Conservation (phyloP, 768 basidiomycete species). For the Calocera cornea region DNA sequence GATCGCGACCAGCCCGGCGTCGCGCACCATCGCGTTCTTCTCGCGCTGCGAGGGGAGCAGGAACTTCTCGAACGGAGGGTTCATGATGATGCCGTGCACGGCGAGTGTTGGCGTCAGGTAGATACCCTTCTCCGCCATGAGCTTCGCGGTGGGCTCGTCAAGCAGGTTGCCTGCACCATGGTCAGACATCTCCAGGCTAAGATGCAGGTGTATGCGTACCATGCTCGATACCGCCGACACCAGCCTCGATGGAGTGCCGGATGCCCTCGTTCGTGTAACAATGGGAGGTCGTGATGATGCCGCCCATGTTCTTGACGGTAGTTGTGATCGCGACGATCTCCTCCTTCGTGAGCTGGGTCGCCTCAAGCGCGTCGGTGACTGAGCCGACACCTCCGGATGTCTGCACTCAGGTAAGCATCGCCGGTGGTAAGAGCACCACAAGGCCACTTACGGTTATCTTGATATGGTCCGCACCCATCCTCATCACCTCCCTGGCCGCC, state of each 20-base stretch:
- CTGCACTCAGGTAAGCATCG: conserved; percentile 12
- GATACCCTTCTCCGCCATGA: conserved; percentile 33
- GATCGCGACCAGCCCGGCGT: conserved; percentile 29
- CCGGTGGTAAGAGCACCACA: conserved; percentile 21
- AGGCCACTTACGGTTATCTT: conserved; percentile 20
- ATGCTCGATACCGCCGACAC: conserved; percentile 35
- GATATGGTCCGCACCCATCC: conserved; percentile 32
- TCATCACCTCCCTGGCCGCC: conserved; percentile 28
- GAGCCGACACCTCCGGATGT: conserved; percentile 30
- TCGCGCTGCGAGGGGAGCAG: conserved; percentile 27
- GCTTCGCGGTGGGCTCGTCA: conserved; percentile 27
- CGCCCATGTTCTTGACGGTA: conserved; percentile 32
- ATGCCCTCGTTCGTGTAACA: conserved; percentile 32
- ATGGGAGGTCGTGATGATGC: conserved; percentile 24
- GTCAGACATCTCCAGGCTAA: not conserved
- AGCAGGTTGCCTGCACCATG: conserved; percentile 26
- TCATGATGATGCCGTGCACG: conserved; percentile 32
- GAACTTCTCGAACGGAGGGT: conserved; percentile 32
- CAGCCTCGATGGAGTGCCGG: conserved; percentile 33
- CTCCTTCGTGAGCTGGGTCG: conserved; percentile 31
- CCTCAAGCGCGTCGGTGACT: conserved; percentile 33
- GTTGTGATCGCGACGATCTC: conserved; percentile 33
- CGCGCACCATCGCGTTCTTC: conserved; percentile 33
- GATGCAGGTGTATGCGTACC: conserved; percentile 10
- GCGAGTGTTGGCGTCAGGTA: conserved; percentile 34